Evolutionary conservation across 192 early-diverging fungal genomes (phyloP).

Genomic region (Coemansia sp.): DNA sequence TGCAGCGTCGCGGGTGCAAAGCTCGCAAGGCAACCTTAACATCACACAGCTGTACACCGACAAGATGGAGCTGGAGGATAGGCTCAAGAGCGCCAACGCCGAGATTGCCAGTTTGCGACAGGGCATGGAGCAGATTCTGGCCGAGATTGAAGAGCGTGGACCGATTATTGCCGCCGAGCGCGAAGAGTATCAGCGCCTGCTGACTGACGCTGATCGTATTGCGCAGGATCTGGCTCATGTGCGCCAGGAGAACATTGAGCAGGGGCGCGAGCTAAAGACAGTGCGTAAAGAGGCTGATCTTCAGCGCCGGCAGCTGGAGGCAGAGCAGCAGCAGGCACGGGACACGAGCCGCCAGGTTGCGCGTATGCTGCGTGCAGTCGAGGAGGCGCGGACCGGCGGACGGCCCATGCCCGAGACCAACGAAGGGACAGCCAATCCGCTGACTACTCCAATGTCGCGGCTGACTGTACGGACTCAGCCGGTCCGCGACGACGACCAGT

Average conservation of each 20-base stretch:
- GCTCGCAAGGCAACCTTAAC: constrained; percentile 51
- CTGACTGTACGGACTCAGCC: constrained; percentile 2
- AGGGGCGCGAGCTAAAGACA: constrained; percentile 27
- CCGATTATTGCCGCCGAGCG: constrained; percentile 62
- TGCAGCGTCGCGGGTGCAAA: constrained; percentile 49
- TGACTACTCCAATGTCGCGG: constrained; percentile 19
- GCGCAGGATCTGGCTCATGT: constrained; percentile 51
- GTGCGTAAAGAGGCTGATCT: constrained; percentile 46
- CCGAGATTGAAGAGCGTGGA: constrained; percentile 60
- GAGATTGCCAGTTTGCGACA: constrained; percentile 57
- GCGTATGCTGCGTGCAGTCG: constrained; percentile 56
- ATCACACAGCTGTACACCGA: constrained; percentile 67
- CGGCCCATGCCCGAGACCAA: constrained; percentile 38
- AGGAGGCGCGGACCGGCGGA: constrained; percentile 55
- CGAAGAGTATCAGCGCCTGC: constrained; percentile 55
- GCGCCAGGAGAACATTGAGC: constrained; percentile 34
- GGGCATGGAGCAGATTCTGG: constrained; percentile 59
- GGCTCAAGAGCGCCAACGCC: constrained; percentile 45
- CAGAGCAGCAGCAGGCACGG: constrained; percentile 57
- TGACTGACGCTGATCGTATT: constrained; percentile 55
- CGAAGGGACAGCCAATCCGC: constrained; percentile 15
- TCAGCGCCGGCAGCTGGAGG: constrained; percentile 44
- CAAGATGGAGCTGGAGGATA: constrained; percentile 57
- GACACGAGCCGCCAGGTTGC: constrained; percentile 60
- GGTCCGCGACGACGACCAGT: constrained; percentile 23